Base-by-base conservation (phyloP, 805 yeast species). In the Ogataea ganodermae region DNA sequence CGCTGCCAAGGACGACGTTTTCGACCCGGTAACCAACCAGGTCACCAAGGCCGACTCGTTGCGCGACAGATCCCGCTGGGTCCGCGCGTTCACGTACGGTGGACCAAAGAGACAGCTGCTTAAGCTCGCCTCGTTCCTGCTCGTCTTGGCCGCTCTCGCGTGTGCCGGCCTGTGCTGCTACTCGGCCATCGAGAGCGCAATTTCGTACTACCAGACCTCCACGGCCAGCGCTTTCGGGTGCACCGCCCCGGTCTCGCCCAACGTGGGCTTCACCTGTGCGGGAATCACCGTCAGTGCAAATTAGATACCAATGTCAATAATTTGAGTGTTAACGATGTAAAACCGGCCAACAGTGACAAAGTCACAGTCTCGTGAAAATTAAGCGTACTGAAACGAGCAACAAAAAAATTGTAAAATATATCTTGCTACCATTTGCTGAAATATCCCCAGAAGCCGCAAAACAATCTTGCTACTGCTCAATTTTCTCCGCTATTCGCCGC, bases 211-310 rank as follows among this genome's bases (percentile, higher is more conserved):
- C 33, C 16, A 37, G 20, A 42, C 23, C 5, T 45, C 52, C 21
- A 35, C 35, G 6, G 44, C 52, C 12, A 37, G 39, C 18, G 45
- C 52, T 14, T 49, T 49, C 23, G 50, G 52, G 4, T 49, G 52
- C 22, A 35, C 38, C 4, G 51, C 54, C 18, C 54, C 51, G 9
- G 54, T 49, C 21, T 23, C 52, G 13, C 50, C 54, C 12, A 49
- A 51, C 17, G 24, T 17, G n/a, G 52, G 52, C 14, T 48, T 48
- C 23, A 35, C 47, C 14, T 49, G 52, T 48, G 52, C 52, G 5
- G 52, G 52, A 7, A 48, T 51, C 36, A 51, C 49, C 4, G 52
- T 49, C 22, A 52, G 46, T 12, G 45, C 42, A n/a, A n/a, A n/a
- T n/a, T n/a, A n/a, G n/a, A n/a, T n/a, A n/a, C n/a, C n/a, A n/a